These are phyloP conservation scores for Trichoderma sp. DNA, from an alignment of 2,329 filamentous ascomycete species.

Conservation along the genomic window DNA sequence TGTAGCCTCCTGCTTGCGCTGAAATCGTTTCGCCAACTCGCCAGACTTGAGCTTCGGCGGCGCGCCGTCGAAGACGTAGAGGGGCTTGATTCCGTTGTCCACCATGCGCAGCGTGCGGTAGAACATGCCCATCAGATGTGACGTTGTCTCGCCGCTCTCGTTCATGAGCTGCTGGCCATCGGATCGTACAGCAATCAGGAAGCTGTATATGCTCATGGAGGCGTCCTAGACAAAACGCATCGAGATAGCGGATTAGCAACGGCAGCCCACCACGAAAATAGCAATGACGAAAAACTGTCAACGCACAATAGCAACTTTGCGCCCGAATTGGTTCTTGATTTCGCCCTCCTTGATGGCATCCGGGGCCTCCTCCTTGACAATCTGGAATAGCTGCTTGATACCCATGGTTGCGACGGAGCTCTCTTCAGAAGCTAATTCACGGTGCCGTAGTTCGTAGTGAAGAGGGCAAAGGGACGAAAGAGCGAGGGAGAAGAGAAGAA, in stretches of 20 bases:
- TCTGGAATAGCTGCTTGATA: conserved; percentile 73
- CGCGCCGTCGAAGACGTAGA: conserved; percentile 97
- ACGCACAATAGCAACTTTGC: conserved; percentile 94
- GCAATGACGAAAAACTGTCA: neutral
- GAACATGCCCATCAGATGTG: conserved; percentile 99
- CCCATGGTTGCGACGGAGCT: conserved; percentile 49
- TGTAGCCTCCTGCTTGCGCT: conserved; percentile 88
- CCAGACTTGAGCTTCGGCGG: conserved; percentile 97
- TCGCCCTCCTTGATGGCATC: conserved; percentile 94
- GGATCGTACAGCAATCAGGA: conserved; percentile 94
- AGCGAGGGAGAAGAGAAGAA: neutral
- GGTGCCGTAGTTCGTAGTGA: neutral
- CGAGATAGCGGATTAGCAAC: neutral
- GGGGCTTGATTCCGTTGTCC: conserved; percentile 97
- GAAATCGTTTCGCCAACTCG: conserved; percentile 92
- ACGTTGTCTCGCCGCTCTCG: conserved; percentile 94
- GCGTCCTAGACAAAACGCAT: conserved; percentile 37
- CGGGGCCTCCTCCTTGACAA: conserved; percentile 92
- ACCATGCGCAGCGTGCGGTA: conserved; percentile 98
- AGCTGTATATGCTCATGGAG: conserved; percentile 99
- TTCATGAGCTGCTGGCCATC: conserved; percentile 95
- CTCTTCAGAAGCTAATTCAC: neutral
- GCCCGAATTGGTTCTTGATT: conserved; percentile 98
- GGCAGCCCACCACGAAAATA: neutral
- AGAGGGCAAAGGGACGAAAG: neutral